These are phyloP conservation scores for Vanderwaltozyma verrucispora DNA, from an alignment of 805 yeast species.

Conservation along the genomic window DNA sequence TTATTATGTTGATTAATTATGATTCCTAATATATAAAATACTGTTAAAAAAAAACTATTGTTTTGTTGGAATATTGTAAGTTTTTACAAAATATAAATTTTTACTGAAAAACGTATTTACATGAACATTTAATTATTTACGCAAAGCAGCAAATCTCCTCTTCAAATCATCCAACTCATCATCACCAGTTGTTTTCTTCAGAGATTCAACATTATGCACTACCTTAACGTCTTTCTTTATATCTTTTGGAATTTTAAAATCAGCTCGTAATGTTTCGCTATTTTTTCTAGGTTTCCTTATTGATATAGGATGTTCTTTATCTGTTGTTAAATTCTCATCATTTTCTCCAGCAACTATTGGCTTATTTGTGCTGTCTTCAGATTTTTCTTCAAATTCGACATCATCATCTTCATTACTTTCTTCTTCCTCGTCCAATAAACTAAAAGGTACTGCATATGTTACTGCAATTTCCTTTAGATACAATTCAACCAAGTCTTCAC, in stretches of 20 bases:
- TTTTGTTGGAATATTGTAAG: too few relatives aligned
- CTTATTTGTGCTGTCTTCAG: constrained; percentile 17
- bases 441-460: constrained; percentile 67
- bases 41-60: too few relatives aligned
- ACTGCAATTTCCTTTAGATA: constrained; percentile 73
- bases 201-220: constrained; percentile 7
- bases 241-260: constrained; percentile 33
- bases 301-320: constrained; percentile 32
- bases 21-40: too few relatives aligned
- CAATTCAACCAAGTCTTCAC: constrained; percentile 49
- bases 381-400: constrained; percentile 26
- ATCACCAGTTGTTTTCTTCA: constrained; percentile 12
- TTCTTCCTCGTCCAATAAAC: constrained; percentile 34
- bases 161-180: constrained; percentile 55
- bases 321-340: constrained; percentile 16
- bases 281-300: constrained; percentile 34
- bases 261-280: constrained; percentile 32
- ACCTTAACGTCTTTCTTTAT: constrained; percentile 30
- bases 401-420: constrained; percentile 20
- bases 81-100: too few relatives aligned
- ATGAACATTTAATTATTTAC: constrained; percentile 29
- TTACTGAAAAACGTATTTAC: not conserved
- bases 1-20: too few relatives aligned
- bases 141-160: constrained; percentile 71
- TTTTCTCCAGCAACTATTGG: constrained; percentile 32